Evolutionary conservation across 2,329 filamentous ascomycete genomes (phyloP).

Genomic region (Fusarium verrucosum): DNA sequence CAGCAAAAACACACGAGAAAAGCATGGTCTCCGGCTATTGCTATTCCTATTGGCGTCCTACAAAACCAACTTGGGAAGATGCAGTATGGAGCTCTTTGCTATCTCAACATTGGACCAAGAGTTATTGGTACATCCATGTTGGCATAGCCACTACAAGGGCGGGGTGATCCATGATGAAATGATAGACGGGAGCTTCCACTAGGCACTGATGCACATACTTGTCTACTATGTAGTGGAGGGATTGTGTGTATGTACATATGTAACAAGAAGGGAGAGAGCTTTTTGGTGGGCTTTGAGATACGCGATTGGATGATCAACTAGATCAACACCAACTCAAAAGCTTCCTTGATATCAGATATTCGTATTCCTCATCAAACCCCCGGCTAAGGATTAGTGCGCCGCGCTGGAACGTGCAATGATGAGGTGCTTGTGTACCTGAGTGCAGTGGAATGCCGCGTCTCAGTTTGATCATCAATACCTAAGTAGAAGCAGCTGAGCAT

Average conservation of each 20-base stretch:
- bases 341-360: not conserved
- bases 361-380: not conserved
- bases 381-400: constrained; percentile 19
- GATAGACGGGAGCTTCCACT: constrained; percentile 5
- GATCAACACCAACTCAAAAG: constrained; percentile 5
- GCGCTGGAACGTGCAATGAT: constrained; percentile 20
- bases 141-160: not conserved
- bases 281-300: constrained; percentile 4
- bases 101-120: too few relatives aligned
- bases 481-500: not conserved
- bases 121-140: too few relatives aligned
- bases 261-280: not conserved
- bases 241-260: too few relatives aligned
- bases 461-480: not conserved
- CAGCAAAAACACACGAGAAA: not conserved
- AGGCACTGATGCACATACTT: too few relatives aligned
- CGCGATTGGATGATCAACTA: constrained; percentile 18
- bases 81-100: not conserved
- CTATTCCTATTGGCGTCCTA: not conserved
- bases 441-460: constrained; percentile 12
- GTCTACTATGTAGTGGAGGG: too few relatives aligned
- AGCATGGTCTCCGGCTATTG: not conserved
- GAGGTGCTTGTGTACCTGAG: not conserved
- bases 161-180: constrained; percentile 11
- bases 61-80: constrained; percentile 5